Base-by-base conservation (phyloP, 805 yeast species). In the Pichia cephalocereana region DNA sequence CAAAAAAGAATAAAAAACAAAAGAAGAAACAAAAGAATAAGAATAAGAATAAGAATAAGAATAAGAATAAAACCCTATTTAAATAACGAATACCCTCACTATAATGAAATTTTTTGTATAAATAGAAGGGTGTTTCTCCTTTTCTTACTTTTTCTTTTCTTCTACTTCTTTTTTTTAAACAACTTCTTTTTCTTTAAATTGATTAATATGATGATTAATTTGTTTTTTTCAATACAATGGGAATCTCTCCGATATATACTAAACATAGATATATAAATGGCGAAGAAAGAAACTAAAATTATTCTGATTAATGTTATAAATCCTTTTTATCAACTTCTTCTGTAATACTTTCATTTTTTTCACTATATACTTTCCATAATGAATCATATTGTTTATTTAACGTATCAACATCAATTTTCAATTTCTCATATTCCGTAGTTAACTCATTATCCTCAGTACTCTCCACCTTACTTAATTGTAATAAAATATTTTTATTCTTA, bases 311-410 rank as follows among this genome's bases (percentile, higher is more conserved):
- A 41, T 12, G n/a, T 32, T 19, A 10, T 12, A 3, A 23, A 23
- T 48, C 45, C 14, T 48, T 44, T 12, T 41, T 48, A 8, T 27
- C 38, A 15, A n/a, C n/a, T n/a, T 26, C 31, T 6, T 27, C 5
- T 5, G 34, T 36, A 3, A 6, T 15, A 2, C 31, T 6, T 7
- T 34, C 2, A 12, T 42, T 41, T 60, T 72, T 70, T 15, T 55
- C 53, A 43, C 72, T 69, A 54, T 72, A 74, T 10, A 72, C 70
- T 11, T 51, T 56, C 56, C 69, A 74, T 43, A 70, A 60, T 4
- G 74, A 72, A 18, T 59, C 54, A 45, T 74, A 58, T 57, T 75
- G 79, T 51, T 70, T 72, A 54, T 68, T 71, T 57, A 75, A 60
- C 5, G 68, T 59, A 6, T 59, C 65, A 38, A 46, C 49, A 44